These are phyloP conservation scores for Pestalotiopsis fici DNA, from an alignment of 2,329 filamentous ascomycete genomes.

Conservation along the genomic window DNA sequence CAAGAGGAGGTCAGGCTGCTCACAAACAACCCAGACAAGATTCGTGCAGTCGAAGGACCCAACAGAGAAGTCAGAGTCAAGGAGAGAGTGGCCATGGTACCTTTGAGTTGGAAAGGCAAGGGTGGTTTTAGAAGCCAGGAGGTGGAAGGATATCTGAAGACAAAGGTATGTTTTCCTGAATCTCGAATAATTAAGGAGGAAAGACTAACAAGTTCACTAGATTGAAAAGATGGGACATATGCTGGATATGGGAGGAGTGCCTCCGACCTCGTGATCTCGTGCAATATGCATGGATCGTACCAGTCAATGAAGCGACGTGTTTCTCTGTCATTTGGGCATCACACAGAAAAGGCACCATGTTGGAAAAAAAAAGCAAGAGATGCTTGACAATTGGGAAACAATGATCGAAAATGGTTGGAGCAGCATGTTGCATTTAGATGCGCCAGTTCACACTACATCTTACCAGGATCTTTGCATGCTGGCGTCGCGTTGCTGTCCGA, in stretches of 20 bases:
- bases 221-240: slow-evolving; percentile 90
- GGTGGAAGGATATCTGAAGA: slow-evolving; percentile 90
- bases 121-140: slow-evolving; percentile 85
- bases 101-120: slow-evolving; percentile 85
- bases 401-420: no score
- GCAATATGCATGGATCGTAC: neutral
- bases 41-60: slow-evolving; percentile 89
- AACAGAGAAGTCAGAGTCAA: slow-evolving; percentile 84
- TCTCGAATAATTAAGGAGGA: neutral
- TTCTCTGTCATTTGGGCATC: neutral
- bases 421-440: no score
- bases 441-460: no score
- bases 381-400: no score
- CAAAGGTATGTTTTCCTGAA: slow-evolving; percentile 67
- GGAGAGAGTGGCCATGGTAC: slow-evolving; percentile 94
- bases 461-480: no score
- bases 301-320: neutral
- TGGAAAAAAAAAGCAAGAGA: no score
- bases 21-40: slow-evolving; percentile 98
- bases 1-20: slow-evolving; percentile 77
- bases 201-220: slow-evolving; percentile 38
- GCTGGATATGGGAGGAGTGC: slow-evolving; percentile 54
- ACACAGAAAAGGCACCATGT: no score
- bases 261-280: slow-evolving; percentile 11
- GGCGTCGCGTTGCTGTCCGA: no score